Percentiles rank a stretch among this genome's conserved stretches.
phyloP scores from a whole-genome alignment of 768 basidiomycete genomes.

The Pleurotus tuber-regium region DNA sequence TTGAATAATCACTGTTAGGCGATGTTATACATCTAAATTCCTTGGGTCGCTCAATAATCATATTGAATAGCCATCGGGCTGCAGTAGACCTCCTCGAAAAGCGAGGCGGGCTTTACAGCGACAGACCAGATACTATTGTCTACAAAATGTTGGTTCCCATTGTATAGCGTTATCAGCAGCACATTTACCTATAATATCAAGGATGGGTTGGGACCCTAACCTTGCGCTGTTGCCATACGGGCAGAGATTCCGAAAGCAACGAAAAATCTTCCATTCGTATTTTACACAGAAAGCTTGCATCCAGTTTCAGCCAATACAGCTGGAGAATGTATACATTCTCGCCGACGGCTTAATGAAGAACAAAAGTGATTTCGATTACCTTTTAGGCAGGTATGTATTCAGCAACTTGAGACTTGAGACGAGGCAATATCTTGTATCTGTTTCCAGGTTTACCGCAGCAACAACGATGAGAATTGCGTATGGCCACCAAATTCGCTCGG shows the following conservation, averaged over 20 bases:
- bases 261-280: neutral
- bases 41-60: conserved; percentile 22
- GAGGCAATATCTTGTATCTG: neutral
- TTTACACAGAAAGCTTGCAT: neutral
- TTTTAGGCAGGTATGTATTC: neutral
- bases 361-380: neutral
- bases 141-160: conserved; percentile 3
- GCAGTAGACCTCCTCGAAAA: conserved; percentile 21
- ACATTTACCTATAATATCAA: no score
- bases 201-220: conserved; percentile 3
- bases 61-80: conserved; percentile 18
- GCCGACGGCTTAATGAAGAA: neutral
- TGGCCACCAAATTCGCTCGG: conserved; percentile 16
- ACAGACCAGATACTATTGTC: conserved; percentile 8
- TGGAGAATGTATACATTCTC: neutral
- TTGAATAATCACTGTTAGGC: conserved; percentile 8
- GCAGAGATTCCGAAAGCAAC: neutral
- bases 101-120: conserved; percentile 17
- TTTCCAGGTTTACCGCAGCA: conserved; percentile 15
- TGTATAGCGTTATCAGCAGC: no score
- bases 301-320: neutral
- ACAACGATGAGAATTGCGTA: conserved; percentile 13
- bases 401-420: neutral
- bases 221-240: neutral
- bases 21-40: conserved; percentile 17